A percentile compares a stretch with the other conserved stretches of the same genome.
Conservation (phyloP, 1,139 yeast species). For the Debaryomyces udenii region DNA sequence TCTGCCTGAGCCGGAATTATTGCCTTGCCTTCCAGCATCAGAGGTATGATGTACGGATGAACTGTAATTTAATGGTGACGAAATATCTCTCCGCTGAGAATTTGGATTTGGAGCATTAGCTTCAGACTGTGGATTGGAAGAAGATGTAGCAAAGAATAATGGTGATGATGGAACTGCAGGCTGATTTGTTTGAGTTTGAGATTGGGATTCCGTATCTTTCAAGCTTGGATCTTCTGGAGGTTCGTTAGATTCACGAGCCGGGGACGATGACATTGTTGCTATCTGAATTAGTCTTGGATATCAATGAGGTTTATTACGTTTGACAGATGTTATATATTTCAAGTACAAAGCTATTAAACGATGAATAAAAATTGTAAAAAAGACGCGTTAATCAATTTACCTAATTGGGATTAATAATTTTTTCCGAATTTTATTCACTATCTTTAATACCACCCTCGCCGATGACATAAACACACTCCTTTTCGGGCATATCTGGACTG, state of each 20-base stretch:
- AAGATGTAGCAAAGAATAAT: conserved; percentile 60
- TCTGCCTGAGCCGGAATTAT: conserved; percentile 22
- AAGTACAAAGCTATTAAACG: conserved; percentile 7
- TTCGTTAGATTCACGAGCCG: conserved; percentile 31
- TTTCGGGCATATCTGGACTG: conserved; percentile 65
- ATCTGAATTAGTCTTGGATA: background rate
- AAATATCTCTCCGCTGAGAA: conserved; percentile 31
- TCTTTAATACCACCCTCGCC: conserved; percentile 58
- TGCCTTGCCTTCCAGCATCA: conserved; percentile 24
- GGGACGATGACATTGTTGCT: conserved; percentile 33
- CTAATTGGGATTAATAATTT: conserved; percentile 25
- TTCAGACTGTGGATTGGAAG: conserved; percentile 50
- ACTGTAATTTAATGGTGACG: conserved; percentile 52
- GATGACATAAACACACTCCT: conserved; percentile 56
- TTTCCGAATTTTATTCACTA: conserved; percentile 25
- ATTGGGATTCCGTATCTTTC: conserved; percentile 33
- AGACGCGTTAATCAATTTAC: conserved; percentile 25
- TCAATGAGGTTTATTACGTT: background rate
- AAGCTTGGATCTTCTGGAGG: conserved; percentile 26
- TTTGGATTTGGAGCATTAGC: conserved; percentile 23
- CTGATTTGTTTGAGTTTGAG: conserved; percentile 37
- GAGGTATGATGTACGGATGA: conserved; percentile 45
- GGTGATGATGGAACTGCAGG: conserved; percentile 69
- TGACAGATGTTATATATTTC: background rate
- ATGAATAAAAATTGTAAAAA: conserved; percentile 7